Base-by-base conservation (phyloP, 805 yeast genomes). In the Suhomyces faveliae region DNA sequence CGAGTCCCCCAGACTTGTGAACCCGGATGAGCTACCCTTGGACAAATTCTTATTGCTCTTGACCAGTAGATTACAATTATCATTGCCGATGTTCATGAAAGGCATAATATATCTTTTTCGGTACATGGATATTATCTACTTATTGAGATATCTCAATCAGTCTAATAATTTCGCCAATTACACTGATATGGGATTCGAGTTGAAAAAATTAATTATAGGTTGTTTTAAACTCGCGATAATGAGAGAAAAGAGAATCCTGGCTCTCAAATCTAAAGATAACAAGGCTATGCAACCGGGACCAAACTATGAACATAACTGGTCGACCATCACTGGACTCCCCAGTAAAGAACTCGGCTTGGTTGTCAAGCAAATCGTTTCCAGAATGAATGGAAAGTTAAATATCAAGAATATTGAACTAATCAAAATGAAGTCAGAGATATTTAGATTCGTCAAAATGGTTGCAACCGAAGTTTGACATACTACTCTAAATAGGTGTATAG, bases 51-150 rank as follows among this genome's bases (percentile, higher is more conserved):
- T 73, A 35, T 59, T 72, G 51, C 57, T 71, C 40, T 60, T 73
- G 49, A 63, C 70, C 11, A 62, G 69, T 45, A 62, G 78, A 46
- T 64, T 73, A 42, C 63, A 63, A 45, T 56, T 73, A 37, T 54
- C 70, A 0, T 49, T 73, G 22, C 60, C 68, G 2, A 54, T 63
- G 51, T 73, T 73, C 52, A 63, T 73, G 64, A 70, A 68, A 48
- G 72, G 76, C 4, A 60, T 67, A 35, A 69, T 73, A 22, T 73
- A 73, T 52, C 60, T 73, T 40, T 73, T 73, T 60, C 62, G 78
- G 45, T 73, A 73, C 54, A 73, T 73, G 77, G 77, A 73, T 53
- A 70, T 73, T 39, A 67, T 73, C 43, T 73, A 73, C 56, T 63
- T 73, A 47, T 66, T 73, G 50, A 58, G 78, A 46, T 73, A 73